These are phyloP conservation scores for Ustilago esculenta DNA, from an alignment of 1,284 basidiomycete species.

Conservation along the genomic window DNA sequence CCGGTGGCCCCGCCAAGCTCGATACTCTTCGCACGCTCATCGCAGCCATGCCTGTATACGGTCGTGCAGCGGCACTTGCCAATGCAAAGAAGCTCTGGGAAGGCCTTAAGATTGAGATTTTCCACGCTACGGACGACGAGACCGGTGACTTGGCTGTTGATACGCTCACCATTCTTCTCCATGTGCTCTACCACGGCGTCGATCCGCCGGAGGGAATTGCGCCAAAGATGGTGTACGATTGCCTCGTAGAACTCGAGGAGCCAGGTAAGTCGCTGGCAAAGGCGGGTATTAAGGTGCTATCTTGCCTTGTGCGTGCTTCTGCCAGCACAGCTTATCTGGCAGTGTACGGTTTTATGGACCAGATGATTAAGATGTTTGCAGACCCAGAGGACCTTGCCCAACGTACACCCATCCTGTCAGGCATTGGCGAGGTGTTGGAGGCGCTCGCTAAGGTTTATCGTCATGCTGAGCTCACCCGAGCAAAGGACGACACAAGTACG, in stretches of 20 bases:
- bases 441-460: slow-evolving; percentile 49
- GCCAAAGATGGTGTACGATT: slow-evolving; percentile 57
- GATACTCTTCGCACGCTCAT: slow-evolving; percentile 60
- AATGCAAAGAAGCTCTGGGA: slow-evolving; percentile 59
- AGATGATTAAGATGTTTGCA: slow-evolving; percentile 73
- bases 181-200: slow-evolving; percentile 53
- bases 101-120: slow-evolving; percentile 62
- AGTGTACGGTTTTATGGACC: slow-evolving; percentile 51
- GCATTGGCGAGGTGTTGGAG: slow-evolving; percentile 55
- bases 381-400: slow-evolving; percentile 80
- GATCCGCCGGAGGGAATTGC: slow-evolving; percentile 57
- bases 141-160: slow-evolving; percentile 49
- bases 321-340: slow-evolving; percentile 45
- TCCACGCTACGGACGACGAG: slow-evolving; percentile 65
- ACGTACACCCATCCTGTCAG: slow-evolving; percentile 75
- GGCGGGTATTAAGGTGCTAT: slow-evolving; percentile 48
- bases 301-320: slow-evolving; percentile 47
- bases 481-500: slow-evolving; percentile 5
- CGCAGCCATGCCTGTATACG: slow-evolving; percentile 62
- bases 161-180: slow-evolving; percentile 54
- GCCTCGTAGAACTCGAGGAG: slow-evolving; percentile 53
- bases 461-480: slow-evolving; percentile 16
- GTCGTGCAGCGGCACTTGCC: slow-evolving; percentile 52
- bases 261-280: slow-evolving; percentile 59
- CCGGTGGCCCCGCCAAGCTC: slow-evolving; percentile 81